Conservation (phyloP, 202 grass and related monocot genomes). For the Eragrostis tef region DNA sequence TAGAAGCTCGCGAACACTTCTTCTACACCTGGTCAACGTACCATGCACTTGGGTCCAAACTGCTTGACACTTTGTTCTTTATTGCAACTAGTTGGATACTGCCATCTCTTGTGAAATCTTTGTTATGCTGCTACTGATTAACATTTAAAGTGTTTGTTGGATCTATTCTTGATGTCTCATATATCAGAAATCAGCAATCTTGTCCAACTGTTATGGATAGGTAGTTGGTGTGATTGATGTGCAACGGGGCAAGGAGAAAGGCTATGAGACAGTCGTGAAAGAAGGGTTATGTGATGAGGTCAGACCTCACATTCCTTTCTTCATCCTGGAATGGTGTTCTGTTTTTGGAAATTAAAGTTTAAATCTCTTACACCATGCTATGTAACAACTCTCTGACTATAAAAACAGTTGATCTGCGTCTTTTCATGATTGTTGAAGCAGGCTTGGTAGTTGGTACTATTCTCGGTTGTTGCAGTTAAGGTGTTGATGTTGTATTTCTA, state of each 20-base stretch:
- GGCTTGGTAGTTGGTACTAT: not conserved
- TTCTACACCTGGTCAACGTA: not conserved
- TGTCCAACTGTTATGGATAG: conserved; percentile 49
- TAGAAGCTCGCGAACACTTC: not conserved
- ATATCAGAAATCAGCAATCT: conserved; percentile 24
- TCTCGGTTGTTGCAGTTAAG: not conserved
- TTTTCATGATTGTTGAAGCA: not conserved
- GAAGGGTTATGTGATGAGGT: conserved; percentile 95
- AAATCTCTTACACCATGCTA: not conserved
- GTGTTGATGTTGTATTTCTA: conserved; percentile 6
- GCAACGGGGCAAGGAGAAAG: conserved; percentile 84
- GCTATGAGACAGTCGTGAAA: conserved; percentile 93
- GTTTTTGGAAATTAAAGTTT: conserved; percentile 18
- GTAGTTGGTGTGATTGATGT: conserved; percentile 89
- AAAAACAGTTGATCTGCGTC: not conserved
- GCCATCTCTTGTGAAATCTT: not conserved
- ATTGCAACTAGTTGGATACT: not conserved
- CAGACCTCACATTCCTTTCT: conserved; percentile 35
- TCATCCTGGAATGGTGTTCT: conserved; percentile 33
- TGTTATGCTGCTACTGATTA: not conserved
- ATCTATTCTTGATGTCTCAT: conserved; percentile 29
- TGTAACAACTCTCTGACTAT: not conserved
- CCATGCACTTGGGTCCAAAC: not conserved
- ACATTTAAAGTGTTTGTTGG: conserved; percentile 5
- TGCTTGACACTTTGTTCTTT: conserved; percentile 10